These are phyloP conservation scores for Pseudognaphalium luteoalbum DNA, from an alignment of 129 eudicot genomes.

Conservation along the genomic window DNA sequence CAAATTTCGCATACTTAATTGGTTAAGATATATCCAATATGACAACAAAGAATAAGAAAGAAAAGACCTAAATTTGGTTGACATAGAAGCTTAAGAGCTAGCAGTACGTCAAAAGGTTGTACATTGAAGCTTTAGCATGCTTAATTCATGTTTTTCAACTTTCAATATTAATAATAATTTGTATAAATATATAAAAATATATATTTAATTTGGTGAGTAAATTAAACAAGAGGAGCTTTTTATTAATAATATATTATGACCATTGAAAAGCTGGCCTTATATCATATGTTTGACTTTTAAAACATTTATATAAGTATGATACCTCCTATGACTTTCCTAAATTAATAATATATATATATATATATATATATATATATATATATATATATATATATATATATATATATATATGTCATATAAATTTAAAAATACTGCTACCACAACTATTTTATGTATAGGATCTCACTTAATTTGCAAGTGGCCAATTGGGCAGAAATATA, in stretches of 20 bases:
- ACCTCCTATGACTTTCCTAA: slow-evolving; percentile 35
- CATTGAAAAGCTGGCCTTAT: slow-evolving; percentile 34
- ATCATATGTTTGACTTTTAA: slow-evolving; percentile 36
- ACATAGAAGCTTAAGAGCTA: slow-evolving; percentile 12
- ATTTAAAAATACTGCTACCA: neutral
- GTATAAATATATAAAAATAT: neutral
- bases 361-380: too few species aligned
- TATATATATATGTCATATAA: neutral
- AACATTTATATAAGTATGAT: slow-evolving; percentile 18
- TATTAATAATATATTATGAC: neutral
- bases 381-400: too few species aligned
- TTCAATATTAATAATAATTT: neutral
- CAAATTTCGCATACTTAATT: slow-evolving; percentile 18
- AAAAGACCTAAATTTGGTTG: slow-evolving; percentile 11
- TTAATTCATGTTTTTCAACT: slow-evolving; percentile 10
- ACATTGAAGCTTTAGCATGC: slow-evolving; percentile 17
- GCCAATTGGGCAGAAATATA: neutral
- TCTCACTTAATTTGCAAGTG: slow-evolving; percentile 33
- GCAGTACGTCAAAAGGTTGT: neutral
- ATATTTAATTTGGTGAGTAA: neutral
- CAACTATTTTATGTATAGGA: neutral
- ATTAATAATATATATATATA: slow-evolving; percentile 1
- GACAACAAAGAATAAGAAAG: neutral
- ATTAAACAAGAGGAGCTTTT: neutral
- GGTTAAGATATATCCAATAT: neutral